These are phyloP conservation scores for Pichia rugopelliculosa DNA, from an alignment of 805 yeast species.

Conservation along the genomic window DNA sequence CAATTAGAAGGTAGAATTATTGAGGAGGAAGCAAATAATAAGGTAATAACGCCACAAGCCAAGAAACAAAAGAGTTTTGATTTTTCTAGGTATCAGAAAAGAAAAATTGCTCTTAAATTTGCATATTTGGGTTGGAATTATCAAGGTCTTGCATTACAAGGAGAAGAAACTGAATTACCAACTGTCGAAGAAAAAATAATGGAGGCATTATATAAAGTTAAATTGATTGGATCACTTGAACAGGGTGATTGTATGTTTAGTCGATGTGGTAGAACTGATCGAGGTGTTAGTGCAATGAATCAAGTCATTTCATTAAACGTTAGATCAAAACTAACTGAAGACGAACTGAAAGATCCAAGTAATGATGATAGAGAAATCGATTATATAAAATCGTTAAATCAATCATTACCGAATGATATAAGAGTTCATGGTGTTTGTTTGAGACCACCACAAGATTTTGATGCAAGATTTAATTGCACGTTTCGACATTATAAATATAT, in stretches of 20 bases:
- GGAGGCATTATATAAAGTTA: conserved; percentile 61
- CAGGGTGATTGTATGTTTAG: conserved; percentile 66
- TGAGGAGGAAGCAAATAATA: too few species aligned
- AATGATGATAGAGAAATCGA: conserved; percentile 67
- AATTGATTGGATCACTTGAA: conserved; percentile 51
- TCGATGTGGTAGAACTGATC: conserved; percentile 91
- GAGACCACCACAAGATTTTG: conserved; percentile 75
- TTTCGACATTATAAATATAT: conserved; percentile 81
- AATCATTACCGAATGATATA: conserved; percentile 73
- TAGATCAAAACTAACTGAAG: conserved; percentile 57
- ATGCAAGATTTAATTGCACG: conserved; percentile 89
- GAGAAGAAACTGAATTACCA: conserved; percentile 67
- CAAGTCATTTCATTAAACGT: conserved; percentile 81
- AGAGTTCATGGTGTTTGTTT: conserved; percentile 75
- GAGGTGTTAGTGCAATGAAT: conserved; percentile 95
- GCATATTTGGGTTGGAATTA: conserved; percentile 94
- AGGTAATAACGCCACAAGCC: not conserved
- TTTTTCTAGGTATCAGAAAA: conserved; percentile 50
- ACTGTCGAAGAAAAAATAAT: conserved; percentile 79
- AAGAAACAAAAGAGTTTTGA: conserved; percentile 46
- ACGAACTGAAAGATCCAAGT: conserved; percentile 49
- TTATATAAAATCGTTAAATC: conserved; percentile 68
- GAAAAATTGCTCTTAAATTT: conserved; percentile 75
- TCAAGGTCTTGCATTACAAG: conserved; percentile 81
- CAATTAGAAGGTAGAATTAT: conserved; percentile 42